phyloP scores from a whole-genome alignment of 202 grass and related monocot species.

The Zizania palustris region DNA sequence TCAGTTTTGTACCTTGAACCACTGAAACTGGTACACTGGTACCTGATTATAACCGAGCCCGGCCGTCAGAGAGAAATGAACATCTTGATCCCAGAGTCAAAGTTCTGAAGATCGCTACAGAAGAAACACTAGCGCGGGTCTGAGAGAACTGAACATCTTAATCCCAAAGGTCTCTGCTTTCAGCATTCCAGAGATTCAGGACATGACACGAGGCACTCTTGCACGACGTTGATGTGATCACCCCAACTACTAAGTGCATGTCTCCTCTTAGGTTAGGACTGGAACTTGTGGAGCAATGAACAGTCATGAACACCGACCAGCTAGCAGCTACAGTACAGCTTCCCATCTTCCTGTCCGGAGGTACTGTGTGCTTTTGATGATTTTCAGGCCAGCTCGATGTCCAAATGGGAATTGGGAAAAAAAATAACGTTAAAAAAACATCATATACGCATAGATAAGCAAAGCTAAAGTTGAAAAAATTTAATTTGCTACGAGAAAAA shows the following conservation, averaged over 20 bases:
- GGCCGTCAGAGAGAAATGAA: too few species aligned
- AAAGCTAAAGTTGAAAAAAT: too few species aligned
- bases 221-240: not conserved
- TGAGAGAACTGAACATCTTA: too few species aligned
- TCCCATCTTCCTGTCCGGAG: not conserved
- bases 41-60: too few species aligned
- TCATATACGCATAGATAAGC: too few species aligned
- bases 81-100: not conserved
- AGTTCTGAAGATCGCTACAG: not conserved
- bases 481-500: too few species aligned
- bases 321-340: not conserved
- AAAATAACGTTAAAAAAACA: too few species aligned
- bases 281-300: not conserved
- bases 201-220: slow-evolving; percentile 10
- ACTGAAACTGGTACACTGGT: too few species aligned
- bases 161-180: not conserved
- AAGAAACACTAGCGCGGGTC: not conserved
- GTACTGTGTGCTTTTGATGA: not conserved
- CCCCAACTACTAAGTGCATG: slow-evolving; percentile 21
- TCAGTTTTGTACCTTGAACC: not conserved
- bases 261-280: not conserved
- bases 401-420: too few species aligned
- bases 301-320: not conserved
- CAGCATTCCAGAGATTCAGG: not conserved
- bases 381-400: not conserved